Base-by-base conservation (phyloP, 2,329 filamentous ascomycete genomes). In the Neoarthrinium moseri region DNA sequence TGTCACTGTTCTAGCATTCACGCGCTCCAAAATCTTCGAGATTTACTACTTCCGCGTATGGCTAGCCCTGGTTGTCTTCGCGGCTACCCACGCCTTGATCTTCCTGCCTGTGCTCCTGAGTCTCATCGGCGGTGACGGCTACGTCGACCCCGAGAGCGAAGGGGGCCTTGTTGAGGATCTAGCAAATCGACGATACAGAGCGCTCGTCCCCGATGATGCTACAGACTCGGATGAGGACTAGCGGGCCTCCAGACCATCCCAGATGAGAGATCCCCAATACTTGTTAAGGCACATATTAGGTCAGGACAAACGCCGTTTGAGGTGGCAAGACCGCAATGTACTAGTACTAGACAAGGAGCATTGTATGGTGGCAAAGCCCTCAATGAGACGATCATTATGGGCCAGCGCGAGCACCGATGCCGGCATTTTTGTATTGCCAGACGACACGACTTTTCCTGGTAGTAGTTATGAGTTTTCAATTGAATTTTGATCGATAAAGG, bases 11-110 rank as follows among this genome's bases (percentile, higher is more conserved):
- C 74, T 99, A 17, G 94, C 94, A 0, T 99, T 96, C 61, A 99
- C 94, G 6, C 77, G 89, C 42, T 95, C 89, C 66, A 99, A 97
- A 80, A 99, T 99, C 61, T 99, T 99, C 59, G 95, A 99, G 72
- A 90, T 99, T 47, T 99, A 99, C 71, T 99, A 99, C 69, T 99
- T 99, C 77, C 81, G 94, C 34, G 88, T 99, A 34, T 99, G 94
- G 94, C 73, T 96, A 15, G 87, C 91, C 6, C 79, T 99, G 45
- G 91, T 99, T 10, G 65, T 95, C 8, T 92, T 96, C 65, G 95
- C 91, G 3, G 89, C 89, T 6, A 78, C 85, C 8, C 94, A 99
- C 65, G 90, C 94, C 1, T 74, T 99, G 38, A 80, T 99, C 6
- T 95, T 97, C 65, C 72, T 99, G 57, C 94, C 94, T 0, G 94